phyloP scores from a whole-genome alignment of 257 asterid genomes.

The Rehmannia glutinosa region DNA sequence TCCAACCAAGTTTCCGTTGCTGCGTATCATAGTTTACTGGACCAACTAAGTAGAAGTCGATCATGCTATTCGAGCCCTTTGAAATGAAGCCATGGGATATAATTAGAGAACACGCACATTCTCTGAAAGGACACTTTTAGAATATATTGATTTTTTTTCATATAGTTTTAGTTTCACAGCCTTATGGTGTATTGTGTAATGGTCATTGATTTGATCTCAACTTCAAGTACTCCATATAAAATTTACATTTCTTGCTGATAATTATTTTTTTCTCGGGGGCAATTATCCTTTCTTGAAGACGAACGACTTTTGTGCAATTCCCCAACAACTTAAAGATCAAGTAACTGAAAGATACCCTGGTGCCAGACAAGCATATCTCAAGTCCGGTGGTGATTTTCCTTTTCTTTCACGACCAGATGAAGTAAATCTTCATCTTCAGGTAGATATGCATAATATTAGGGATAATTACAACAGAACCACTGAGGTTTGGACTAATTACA shows the following conservation, averaged over 20 bases:
- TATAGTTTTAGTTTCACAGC: background rate
- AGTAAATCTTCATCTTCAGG: conserved; percentile 99
- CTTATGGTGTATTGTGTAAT: background rate
- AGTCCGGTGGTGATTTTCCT: conserved; percentile 93
- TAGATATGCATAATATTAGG: background rate
- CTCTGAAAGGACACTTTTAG: no score
- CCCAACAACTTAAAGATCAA: conserved; percentile 87
- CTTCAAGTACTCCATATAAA: background rate
- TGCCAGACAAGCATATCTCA: conserved; percentile 83
- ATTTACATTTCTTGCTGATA: conserved; percentile 7
- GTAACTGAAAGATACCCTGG: conserved; percentile 88
- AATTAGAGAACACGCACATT: no score
- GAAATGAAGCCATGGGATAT: background rate
- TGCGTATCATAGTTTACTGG: background rate
- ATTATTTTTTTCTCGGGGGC: conserved; percentile 5
- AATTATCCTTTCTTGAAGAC: conserved; percentile 53
- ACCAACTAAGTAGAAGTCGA: background rate
- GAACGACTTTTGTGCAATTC: conserved; percentile 78
- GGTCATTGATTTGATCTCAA: background rate
- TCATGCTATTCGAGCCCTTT: background rate
- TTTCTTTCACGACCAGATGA: conserved; percentile 95
- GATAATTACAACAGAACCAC: no score
- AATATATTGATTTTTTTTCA: no score
- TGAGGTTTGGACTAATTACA: no score
- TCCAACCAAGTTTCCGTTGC: no score